Conservation (phyloP, 2,329 filamentous ascomycete species). For the Beauveria bassiana region DNA sequence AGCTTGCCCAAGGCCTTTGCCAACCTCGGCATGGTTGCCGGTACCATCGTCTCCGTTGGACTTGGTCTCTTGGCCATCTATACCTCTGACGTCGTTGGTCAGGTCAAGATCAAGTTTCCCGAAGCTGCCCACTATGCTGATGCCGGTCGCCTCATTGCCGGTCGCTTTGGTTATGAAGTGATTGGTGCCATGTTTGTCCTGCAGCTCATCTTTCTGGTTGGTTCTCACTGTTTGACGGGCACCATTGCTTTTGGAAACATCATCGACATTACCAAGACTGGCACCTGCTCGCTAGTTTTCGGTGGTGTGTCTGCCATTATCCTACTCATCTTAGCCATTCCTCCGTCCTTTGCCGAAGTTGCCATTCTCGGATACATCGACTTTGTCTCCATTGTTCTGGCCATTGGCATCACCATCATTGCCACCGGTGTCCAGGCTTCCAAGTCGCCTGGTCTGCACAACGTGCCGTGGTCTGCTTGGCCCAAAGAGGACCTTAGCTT, state of each 20-base stretch:
- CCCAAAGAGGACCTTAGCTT: conserved; percentile 39
- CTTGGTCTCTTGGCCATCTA: conserved; percentile 40
- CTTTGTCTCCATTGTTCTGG: conserved; percentile 55
- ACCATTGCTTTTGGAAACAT: conserved; percentile 61
- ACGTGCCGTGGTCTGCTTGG: conserved; percentile 37
- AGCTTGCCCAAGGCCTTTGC: conserved; percentile 45
- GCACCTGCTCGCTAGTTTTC: conserved; percentile 37
- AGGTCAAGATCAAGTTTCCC: conserved; percentile 43
- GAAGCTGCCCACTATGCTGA: conserved; percentile 60
- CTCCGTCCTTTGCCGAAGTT: conserved; percentile 40
- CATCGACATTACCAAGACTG: conserved; percentile 38
- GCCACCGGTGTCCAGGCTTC: conserved; percentile 45
- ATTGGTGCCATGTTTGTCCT: conserved; percentile 54
- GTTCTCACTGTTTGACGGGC: conserved; percentile 64
- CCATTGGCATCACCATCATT: conserved; percentile 60
- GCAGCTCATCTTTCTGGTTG: conserved; percentile 62
- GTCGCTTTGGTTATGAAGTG: conserved; percentile 52
- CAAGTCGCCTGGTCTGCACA: conserved; percentile 22
- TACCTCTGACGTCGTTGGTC: conserved; percentile 38
- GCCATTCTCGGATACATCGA: conserved; percentile 44
- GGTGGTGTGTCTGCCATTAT: conserved; percentile 38
- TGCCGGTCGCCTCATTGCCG: conserved; percentile 54
- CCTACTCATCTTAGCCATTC: conserved; percentile 37
- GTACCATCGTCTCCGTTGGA: conserved; percentile 33
- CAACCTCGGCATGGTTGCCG: conserved; percentile 45